Percentiles rank a stretch among this genome's conserved stretches.
Conservation (phyloP, 495 filamentous ascomycete genomes). For the Endocarpon pusillum region DNA sequence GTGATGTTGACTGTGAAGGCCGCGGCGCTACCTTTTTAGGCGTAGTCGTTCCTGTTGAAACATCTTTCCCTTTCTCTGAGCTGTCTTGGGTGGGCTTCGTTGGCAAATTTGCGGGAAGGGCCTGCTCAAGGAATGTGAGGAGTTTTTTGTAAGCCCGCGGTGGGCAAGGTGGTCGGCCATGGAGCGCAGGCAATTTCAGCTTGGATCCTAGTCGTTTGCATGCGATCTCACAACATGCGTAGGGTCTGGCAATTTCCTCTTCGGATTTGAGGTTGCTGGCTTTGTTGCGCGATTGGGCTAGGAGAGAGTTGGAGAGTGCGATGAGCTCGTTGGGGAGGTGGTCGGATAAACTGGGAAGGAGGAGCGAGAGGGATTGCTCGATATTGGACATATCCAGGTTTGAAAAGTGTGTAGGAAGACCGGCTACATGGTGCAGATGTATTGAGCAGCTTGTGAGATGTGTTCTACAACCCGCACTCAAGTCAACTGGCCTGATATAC, state of each 20-base stretch:
- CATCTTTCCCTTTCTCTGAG: conserved; percentile 17
- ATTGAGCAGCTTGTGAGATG: too few relatives aligned
- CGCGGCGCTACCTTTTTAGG: conserved; percentile 14
- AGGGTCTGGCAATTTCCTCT: conserved; percentile 74
- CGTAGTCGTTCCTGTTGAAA: conserved; percentile 18
- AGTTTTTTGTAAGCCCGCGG: conserved; percentile 74
- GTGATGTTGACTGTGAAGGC: conserved; percentile 18
- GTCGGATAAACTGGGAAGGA: conserved; percentile 62
- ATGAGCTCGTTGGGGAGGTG: conserved; percentile 58
- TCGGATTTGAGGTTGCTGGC: conserved; percentile 67
- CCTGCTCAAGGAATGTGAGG: conserved; percentile 60
- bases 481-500: too few relatives aligned
- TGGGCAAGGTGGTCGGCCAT: conserved; percentile 65
- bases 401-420: too few relatives aligned
- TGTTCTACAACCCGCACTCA: too few relatives aligned
- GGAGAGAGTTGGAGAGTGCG: conserved; percentile 58
- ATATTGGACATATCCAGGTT: conserved; percentile 20
- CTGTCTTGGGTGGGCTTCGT: conserved; percentile 17
- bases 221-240: conserved; percentile 82
- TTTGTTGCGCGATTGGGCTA: conserved; percentile 71
- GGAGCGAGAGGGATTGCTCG: conserved; percentile 54
- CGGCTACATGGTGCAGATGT: too few relatives aligned
- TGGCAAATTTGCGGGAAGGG: conserved; percentile 32
- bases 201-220: conserved; percentile 51
- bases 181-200: conserved; percentile 67